Evolutionary conservation across 2,329 filamentous ascomycete genomes (phyloP).

Genomic region (Verticillium zaregamsianum): DNA sequence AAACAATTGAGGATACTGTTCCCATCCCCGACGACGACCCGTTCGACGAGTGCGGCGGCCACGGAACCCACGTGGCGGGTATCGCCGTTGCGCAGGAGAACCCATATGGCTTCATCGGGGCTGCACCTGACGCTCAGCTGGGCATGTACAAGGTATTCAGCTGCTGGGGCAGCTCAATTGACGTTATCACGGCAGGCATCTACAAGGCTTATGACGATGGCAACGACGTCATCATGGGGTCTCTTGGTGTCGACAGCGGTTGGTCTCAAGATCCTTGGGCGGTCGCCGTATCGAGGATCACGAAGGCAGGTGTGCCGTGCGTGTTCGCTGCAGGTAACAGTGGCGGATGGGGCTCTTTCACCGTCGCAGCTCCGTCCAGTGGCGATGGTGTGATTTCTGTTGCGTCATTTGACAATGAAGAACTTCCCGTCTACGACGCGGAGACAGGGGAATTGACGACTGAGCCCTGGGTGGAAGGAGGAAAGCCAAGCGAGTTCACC

Average conservation of each 20-base stretch:
- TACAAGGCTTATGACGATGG: constrained; percentile 55
- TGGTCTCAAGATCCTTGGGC: constrained; percentile 49
- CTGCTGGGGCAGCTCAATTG: constrained; percentile 45
- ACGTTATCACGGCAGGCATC: constrained; percentile 55
- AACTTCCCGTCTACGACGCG: background rate
- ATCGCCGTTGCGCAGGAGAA: constrained; percentile 55
- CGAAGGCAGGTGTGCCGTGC: constrained; percentile 13
- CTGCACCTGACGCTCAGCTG: constrained; percentile 49
- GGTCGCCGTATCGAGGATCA: constrained; percentile 36
- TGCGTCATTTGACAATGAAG: constrained; percentile 7
- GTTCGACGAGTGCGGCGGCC: constrained; percentile 42
- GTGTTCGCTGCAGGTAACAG: constrained; percentile 17
- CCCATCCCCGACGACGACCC: constrained; percentile 46
- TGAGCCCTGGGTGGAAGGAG: constrained; percentile 15
- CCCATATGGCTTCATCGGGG: constrained; percentile 50
- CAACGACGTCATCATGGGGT: constrained; percentile 47
- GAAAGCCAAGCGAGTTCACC: constrained; percentile 30
- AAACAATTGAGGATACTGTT: constrained; percentile 33
- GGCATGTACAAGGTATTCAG: constrained; percentile 54
- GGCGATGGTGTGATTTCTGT: constrained; percentile 11
- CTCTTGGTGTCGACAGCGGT: constrained; percentile 41
- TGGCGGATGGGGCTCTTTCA: constrained; percentile 5
- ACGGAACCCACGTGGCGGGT: constrained; percentile 58
- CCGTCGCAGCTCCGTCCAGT: constrained; percentile 6
- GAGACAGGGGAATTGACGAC: background rate